These are phyloP conservation scores for Aplosporella prunicola DNA, from an alignment of 2,329 filamentous ascomycete species.

Conservation along the genomic window DNA sequence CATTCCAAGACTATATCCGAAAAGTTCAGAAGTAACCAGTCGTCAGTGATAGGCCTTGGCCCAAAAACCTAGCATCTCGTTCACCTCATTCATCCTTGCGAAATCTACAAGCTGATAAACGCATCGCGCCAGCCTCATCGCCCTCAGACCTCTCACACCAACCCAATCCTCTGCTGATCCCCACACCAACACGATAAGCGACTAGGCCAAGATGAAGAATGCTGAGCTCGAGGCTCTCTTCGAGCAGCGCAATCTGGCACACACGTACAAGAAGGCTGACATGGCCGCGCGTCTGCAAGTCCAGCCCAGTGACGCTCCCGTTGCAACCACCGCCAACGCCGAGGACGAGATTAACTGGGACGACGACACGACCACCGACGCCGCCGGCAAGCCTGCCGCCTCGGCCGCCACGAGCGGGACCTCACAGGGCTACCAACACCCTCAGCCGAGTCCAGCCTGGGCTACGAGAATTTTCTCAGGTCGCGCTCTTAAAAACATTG, in stretches of 20 bases:
- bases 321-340: conserved; percentile 22
- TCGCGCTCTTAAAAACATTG: too few relatives aligned
- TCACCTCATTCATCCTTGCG: too few relatives aligned
- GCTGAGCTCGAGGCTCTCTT: conserved; percentile 75
- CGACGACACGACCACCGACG: conserved; percentile 32
- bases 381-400: conserved; percentile 20
- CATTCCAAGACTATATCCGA: too few relatives aligned
- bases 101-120: not conserved
- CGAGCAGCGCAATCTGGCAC: conserved; percentile 59
- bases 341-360: conserved; percentile 51
- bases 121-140: not conserved
- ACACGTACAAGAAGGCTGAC: conserved; percentile 67
- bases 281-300: conserved; percentile 56
- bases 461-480: too few relatives aligned
- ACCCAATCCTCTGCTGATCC: too few relatives aligned
- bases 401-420: conserved; percentile 20
- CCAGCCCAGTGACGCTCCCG: conserved; percentile 11
- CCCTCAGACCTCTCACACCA: not conserved
- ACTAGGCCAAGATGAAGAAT: conserved; percentile 70
- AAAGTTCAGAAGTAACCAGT: too few relatives aligned
- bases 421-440: too few relatives aligned
- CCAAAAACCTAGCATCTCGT: too few relatives aligned
- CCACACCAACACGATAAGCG: conserved; percentile 46
- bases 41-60: too few relatives aligned
- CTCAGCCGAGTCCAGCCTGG: too few relatives aligned